phyloP scores from a whole-genome alignment of 2,329 filamentous ascomycete species.

The Tolypocladium sp. region DNA sequence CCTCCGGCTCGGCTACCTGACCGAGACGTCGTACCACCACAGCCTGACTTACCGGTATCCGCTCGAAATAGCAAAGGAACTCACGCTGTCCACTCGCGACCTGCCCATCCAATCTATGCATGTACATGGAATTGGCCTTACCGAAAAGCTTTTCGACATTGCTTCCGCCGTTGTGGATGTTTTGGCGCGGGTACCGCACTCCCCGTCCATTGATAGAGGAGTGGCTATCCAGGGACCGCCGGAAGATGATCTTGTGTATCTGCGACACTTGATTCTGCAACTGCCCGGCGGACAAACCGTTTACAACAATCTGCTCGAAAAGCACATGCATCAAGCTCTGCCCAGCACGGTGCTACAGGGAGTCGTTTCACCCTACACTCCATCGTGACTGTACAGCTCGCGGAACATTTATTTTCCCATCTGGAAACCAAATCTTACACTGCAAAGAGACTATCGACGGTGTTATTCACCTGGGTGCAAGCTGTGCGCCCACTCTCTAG shows the following conservation, averaged over 20 bases:
- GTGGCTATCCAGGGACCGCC: conserved; percentile 16
- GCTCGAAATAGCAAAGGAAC: conserved; percentile 29
- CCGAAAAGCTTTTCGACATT: conserved; percentile 36
- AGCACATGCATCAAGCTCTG: conserved; percentile 28
- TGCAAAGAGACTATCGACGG: background rate
- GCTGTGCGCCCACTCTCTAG: background rate
- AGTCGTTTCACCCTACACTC: background rate
- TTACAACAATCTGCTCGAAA: conserved; percentile 28
- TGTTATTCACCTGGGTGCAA: background rate
- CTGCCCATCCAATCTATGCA: conserved; percentile 27
- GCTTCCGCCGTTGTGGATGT: conserved; percentile 35
- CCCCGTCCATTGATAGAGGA: conserved; percentile 14
- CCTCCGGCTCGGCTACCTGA: conserved; percentile 30
- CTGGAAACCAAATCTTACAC: background rate
- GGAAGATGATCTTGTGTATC: conserved; percentile 27
- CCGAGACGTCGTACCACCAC: conserved; percentile 18
- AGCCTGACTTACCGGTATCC: conserved; percentile 34
- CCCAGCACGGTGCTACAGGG: conserved; percentile 7
- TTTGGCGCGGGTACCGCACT: conserved; percentile 28
- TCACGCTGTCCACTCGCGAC: conserved; percentile 27
- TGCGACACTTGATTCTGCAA: conserved; percentile 25
- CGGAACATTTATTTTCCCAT: background rate
- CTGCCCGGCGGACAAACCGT: conserved; percentile 27
- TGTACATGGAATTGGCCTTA: conserved; percentile 35
- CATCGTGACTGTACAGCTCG: background rate